Base-by-base conservation (phyloP, 495 filamentous ascomycete species). In the Filosporella fistucella region DNA sequence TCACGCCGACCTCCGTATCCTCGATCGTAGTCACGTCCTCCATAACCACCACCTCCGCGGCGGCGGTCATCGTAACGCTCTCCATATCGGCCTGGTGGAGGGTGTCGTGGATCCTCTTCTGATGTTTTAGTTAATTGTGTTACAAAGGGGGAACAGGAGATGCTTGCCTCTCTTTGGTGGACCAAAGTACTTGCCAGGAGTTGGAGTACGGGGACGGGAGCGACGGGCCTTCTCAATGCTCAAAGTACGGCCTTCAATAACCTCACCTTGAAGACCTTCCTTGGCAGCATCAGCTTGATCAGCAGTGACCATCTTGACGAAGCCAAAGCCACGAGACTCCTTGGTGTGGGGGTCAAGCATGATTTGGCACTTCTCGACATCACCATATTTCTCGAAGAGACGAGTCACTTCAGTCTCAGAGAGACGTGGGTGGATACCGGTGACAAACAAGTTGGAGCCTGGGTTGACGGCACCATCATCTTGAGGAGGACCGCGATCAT, bases 161-260 rank as follows among this genome's bases (percentile, higher is more conserved):
- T 26, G 37, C 84, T 75, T 71, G 95, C 93, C 93, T 74, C 94
- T 76, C 83, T 99, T 97, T 47, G 94, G 93, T 41, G 94, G 94
- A 42, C 93, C 93, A 63, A 95, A 96, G 81, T 99, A 99, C 69
- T 97, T 96, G 69, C 93, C 93, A 28, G 93, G 93, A 49, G 93
- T 99, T 11, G 93, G 93, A 35, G 91, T 97, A 61, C 93, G 86
- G 45, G 94, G 94, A 52, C 88, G 85, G 63, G 86, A 84, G 67
- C 93, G 88, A 61, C 93, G 87, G 62, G 93, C 93, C 77, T 97
- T 99, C 80, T 99, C 94, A 51, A 99, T 97, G 76, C 89, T 96
- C 51, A 99, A 72, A 47, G 91, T 96, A 57, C 91, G 87, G 50
- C 94, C 94, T 61, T 97, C 91, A 53, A 96, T 89, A 50, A 88